These are phyloP conservation scores for Posidonia oceanica DNA, from an alignment of 116 monocot genomes.

Conservation along the genomic window DNA sequence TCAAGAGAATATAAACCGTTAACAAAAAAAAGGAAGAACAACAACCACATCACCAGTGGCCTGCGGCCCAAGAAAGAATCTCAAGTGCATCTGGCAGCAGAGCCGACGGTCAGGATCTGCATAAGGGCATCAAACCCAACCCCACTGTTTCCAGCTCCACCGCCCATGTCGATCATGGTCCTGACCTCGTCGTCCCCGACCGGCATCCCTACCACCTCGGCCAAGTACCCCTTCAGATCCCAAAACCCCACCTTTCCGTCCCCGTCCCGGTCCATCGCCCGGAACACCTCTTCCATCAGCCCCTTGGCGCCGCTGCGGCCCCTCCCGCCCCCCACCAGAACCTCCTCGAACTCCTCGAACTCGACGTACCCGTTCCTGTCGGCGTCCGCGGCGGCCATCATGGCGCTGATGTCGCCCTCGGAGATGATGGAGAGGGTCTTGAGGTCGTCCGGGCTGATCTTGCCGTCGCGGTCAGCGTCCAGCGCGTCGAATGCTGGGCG, in stretches of 20 bases:
- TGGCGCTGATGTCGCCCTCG: slow-evolving; percentile 45
- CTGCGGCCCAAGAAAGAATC: too few relatives aligned
- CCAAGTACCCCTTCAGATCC: slow-evolving; percentile 45
- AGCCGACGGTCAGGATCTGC: slow-evolving; percentile 31
- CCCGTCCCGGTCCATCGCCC: slow-evolving; percentile 64
- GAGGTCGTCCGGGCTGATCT: slow-evolving; percentile 74
- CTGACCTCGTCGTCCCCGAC: slow-evolving; percentile 40
- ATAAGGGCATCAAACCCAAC: slow-evolving; percentile 32
- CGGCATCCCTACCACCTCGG: slow-evolving; percentile 29
- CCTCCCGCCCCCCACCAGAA: slow-evolving; percentile 8
- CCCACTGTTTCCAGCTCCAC: slow-evolving; percentile 20
- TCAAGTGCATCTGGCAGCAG: neutral
- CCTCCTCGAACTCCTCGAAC: slow-evolving; percentile 55
- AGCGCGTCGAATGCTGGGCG: slow-evolving; percentile 70
- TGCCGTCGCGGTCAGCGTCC: slow-evolving; percentile 84
- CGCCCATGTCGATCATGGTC: slow-evolving; percentile 47
- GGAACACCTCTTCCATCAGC: slow-evolving; percentile 55
- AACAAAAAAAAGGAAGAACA: neutral
- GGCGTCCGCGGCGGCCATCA: slow-evolving; percentile 75
- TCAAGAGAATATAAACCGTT: too few relatives aligned
- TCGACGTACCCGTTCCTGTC: slow-evolving; percentile 64
- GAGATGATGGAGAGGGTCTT: slow-evolving; percentile 28
- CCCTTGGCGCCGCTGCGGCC: neutral
- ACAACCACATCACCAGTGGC: neutral
- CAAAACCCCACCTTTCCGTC: slow-evolving; percentile 70